Percentiles rank a stretch among this genome's conserved stretches.
These are phyloP conservation scores for Tubosaeta sp. DNA, from an alignment of 768 basidiomycete genomes.

Conservation along the genomic window DNA sequence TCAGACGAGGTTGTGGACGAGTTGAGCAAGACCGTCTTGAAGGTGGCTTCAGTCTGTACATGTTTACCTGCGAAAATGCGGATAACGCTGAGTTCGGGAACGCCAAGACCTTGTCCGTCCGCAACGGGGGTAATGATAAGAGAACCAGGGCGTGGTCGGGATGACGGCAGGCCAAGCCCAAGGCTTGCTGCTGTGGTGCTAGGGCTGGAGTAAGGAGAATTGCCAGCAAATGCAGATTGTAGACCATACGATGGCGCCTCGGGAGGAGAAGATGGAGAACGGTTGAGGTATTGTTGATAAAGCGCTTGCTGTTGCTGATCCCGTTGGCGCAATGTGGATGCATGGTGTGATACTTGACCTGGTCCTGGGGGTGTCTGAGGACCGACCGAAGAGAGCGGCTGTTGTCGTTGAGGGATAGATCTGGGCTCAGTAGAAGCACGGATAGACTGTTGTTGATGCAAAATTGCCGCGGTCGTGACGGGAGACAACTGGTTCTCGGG, in stretches of 20 bases:
- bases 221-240: conserved; percentile 58
- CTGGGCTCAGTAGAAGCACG: conserved; percentile 18
- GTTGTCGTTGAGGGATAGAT: conserved; percentile 20
- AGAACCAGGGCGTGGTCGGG: conserved; percentile 71
- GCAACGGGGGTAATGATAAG: conserved; percentile 61
- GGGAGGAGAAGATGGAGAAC: conserved; percentile 75
- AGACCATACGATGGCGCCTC: conserved; percentile 76
- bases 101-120: conserved; percentile 57
- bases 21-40: conserved; percentile 95
- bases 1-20: conserved; percentile 79
- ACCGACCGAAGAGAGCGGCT: conserved; percentile 16
- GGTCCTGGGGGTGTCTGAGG: conserved; percentile 29
- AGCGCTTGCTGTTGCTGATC: conserved; percentile 86
- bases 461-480: conserved; percentile 48
- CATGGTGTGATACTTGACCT: conserved; percentile 53
- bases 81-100: conserved; percentile 88
- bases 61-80: conserved; percentile 93
- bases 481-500: conserved; percentile 43
- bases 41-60: conserved; percentile 91
- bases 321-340: conserved; percentile 70
- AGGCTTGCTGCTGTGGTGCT: conserved; percentile 39
- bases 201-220: conserved; percentile 39
- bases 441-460: conserved; percentile 51
- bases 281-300: conserved; percentile 86
- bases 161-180: conserved; percentile 44